These are phyloP conservation scores for Westerdykella ornata DNA, from an alignment of 2,329 filamentous ascomycete genomes.

Conservation along the genomic window DNA sequence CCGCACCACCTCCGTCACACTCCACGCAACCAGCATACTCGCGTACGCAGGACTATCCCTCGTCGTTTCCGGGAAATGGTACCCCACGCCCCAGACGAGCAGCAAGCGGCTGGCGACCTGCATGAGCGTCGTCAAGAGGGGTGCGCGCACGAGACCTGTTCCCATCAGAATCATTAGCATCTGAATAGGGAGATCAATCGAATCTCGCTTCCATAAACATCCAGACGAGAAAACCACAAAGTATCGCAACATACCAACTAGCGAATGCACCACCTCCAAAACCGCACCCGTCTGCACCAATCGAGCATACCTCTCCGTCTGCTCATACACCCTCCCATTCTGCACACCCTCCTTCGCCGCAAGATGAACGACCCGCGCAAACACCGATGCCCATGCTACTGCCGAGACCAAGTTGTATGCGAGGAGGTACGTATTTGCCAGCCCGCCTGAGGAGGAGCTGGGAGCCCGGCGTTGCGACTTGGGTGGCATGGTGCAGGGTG, in stretches of 20 bases:
- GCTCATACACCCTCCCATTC: constrained; percentile 51
- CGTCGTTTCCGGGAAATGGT: constrained; percentile 63
- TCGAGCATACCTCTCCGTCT: constrained; percentile 61
- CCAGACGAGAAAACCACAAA: too few species aligned
- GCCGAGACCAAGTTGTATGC: constrained; percentile 78
- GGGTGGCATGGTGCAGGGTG: constrained; percentile 12
- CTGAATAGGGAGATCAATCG: not conserved
- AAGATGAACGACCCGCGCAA: constrained; percentile 60
- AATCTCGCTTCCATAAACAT: not conserved
- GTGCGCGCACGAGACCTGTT: constrained; percentile 74
- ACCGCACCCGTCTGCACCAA: constrained; percentile 78
- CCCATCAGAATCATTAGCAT: not conserved
- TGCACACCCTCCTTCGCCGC: constrained; percentile 22
- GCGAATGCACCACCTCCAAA: constrained; percentile 76
- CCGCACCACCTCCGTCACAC: constrained; percentile 81
- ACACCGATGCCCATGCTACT: constrained; percentile 69
- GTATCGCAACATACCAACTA: constrained; percentile 57
- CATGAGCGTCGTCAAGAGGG: constrained; percentile 77
- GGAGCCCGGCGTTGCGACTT: constrained; percentile 9
- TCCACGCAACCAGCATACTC: constrained; percentile 81
- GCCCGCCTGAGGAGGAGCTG: constrained; percentile 4
- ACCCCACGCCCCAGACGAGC: constrained; percentile 79
- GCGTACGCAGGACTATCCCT: constrained; percentile 56
- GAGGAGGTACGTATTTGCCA: constrained; percentile 58
- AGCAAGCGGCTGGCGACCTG: constrained; percentile 83